A percentile compares a stretch with the other conserved stretches of the same genome.
These are phyloP conservation scores for Sarocladiaceae sp. DNA, from an alignment of 2,329 filamentous ascomycete genomes.

Conservation along the genomic window DNA sequence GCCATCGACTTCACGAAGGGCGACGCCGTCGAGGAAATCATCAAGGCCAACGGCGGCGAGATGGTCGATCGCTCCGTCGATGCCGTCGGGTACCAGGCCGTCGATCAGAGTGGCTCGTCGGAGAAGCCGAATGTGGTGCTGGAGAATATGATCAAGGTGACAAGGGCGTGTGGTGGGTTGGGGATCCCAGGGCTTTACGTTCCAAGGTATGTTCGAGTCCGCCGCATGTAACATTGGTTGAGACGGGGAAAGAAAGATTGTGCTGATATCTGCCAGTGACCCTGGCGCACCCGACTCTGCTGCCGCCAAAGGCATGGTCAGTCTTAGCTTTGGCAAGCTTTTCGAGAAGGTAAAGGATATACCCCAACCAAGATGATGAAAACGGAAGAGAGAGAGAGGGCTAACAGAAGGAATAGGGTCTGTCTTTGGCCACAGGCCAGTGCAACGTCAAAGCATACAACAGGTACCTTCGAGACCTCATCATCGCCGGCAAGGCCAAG, in stretches of 20 bases:
- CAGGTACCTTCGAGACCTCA: conserved; percentile 58
- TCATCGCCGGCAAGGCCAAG: conserved; percentile 57
- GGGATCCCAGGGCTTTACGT: conserved; percentile 51
- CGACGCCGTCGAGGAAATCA: conserved; percentile 55
- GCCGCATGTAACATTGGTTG: too few species aligned
- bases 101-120: conserved; percentile 45
- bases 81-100: conserved; percentile 60
- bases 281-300: conserved; percentile 57
- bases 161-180: conserved; percentile 53
- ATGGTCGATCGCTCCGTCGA: conserved; percentile 61
- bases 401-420: conserved; percentile 32
- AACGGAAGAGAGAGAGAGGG: background rate
- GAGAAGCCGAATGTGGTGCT: conserved; percentile 58
- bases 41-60: conserved; percentile 44
- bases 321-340: conserved; percentile 59
- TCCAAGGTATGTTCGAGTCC: conserved; percentile 28
- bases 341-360: conserved; percentile 58
- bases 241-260: background rate
- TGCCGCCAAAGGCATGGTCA: conserved; percentile 55
- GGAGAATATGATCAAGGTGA: conserved; percentile 58
- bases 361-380: background rate
- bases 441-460: conserved; percentile 67
- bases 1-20: conserved; percentile 55
- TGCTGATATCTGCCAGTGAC: conserved; percentile 27
- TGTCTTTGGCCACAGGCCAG: conserved; percentile 55